Evolutionary conservation across 2,329 filamentous ascomycete species (phyloP).

Genomic region (Trichophaea hybrida): DNA sequence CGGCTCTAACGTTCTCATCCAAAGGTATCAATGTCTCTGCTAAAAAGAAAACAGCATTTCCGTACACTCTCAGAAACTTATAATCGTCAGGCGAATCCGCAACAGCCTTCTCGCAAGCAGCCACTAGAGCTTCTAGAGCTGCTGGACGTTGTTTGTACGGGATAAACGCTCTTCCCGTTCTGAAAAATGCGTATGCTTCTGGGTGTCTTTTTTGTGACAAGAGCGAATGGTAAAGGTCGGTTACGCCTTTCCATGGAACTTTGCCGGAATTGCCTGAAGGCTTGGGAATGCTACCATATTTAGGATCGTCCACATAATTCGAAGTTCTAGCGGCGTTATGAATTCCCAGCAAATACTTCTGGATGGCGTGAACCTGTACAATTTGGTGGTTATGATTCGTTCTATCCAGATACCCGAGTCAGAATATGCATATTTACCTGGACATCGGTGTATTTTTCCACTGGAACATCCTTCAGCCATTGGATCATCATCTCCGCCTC

Average conservation of each 20-base stretch:
- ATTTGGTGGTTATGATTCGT: too few relatives aligned
- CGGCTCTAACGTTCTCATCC: not conserved
- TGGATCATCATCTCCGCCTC: not conserved
- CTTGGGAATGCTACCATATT: not conserved
- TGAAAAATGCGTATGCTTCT: not conserved
- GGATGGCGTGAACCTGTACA: not conserved
- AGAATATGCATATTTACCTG: not conserved
- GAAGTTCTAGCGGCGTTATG: not conserved
- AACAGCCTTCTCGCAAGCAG: not conserved
- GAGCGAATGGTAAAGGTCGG: not conserved
- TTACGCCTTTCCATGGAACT: not conserved
- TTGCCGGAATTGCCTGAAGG: not conserved
- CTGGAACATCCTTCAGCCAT: not conserved
- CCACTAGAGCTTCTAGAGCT: not conserved
- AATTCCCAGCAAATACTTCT: not conserved
- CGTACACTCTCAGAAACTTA: not conserved
- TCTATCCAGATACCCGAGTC: not conserved
- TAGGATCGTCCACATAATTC: not conserved
- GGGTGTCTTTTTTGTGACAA: not conserved
- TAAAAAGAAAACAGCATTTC: not conserved
- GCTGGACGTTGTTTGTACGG: not conserved
- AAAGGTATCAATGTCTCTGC: not conserved
- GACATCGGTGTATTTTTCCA: not conserved
- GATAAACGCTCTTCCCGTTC: not conserved
- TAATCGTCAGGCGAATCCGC: not conserved